Evolutionary conservation across 2,329 filamentous ascomycete species (phyloP).

Genomic region (Pseudogymnoascus sp.): DNA sequence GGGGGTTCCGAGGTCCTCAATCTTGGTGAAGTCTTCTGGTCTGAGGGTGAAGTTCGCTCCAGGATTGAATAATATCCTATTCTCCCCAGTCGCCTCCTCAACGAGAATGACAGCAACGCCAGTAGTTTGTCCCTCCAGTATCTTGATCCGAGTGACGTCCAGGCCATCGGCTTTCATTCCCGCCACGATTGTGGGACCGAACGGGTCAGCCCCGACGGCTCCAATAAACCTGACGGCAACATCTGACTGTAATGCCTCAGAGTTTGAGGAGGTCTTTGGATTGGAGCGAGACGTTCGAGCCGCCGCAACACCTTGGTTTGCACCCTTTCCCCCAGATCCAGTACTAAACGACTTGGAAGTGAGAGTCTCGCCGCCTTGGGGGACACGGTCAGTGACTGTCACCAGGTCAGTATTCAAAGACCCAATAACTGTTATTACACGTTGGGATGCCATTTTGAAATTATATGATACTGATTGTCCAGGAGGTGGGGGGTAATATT

Average conservation of each 20-base stretch:
- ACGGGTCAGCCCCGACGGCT: constrained; percentile 61
- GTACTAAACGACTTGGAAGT: constrained; percentile 70
- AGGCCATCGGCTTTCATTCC: constrained; percentile 56
- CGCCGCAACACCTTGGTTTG: constrained; percentile 89
- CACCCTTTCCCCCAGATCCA: constrained; percentile 85
- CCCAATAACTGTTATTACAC: constrained; percentile 69
- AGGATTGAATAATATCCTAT: constrained; percentile 66
- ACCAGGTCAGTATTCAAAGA: constrained; percentile 94
- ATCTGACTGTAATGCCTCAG: constrained; percentile 15
- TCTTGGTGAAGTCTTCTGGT: constrained; percentile 30
- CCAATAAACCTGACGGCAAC: constrained; percentile 62
- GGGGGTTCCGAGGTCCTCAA: constrained; percentile 30
- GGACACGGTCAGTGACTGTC: constrained; percentile 76
- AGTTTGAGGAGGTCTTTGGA: constrained; percentile 27
- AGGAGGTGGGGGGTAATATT: background rate
- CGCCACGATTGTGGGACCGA: constrained; percentile 50
- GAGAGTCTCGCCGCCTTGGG: constrained; percentile 78
- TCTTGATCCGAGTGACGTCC: constrained; percentile 45
- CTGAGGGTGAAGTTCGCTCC: constrained; percentile 56
- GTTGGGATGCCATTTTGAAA: constrained; percentile 19
- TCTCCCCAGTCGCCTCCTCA: constrained; percentile 63
- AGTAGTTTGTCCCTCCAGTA: constrained; percentile 43
- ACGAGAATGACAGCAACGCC: constrained; percentile 71
- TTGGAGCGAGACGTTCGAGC: constrained; percentile 63
- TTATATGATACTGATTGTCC: background rate